Conservation (phyloP, 2,329 filamentous ascomycete genomes). For the Botryotinia calthae region DNA sequence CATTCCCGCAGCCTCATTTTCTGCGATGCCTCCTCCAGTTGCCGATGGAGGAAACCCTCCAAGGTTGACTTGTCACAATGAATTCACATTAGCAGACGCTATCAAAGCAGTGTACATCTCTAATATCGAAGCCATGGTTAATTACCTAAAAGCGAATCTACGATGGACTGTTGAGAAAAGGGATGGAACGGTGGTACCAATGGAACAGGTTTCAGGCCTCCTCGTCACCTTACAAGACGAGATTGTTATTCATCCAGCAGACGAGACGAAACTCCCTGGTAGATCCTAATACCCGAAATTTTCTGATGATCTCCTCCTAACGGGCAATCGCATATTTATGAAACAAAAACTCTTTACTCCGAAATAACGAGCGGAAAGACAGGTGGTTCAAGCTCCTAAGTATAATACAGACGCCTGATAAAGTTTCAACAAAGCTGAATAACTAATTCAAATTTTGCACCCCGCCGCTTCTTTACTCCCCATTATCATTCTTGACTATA, state of each 20-base stretch:
- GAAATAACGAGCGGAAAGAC: constrained; percentile 23
- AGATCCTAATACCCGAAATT: neutral
- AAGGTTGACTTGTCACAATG: constrained; percentile 29
- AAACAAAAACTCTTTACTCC: constrained; percentile 28
- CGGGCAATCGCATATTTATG: constrained; percentile 13
- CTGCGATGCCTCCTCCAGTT: neutral
- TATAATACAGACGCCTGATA: neutral
- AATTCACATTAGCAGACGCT: constrained; percentile 26
- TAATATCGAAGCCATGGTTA: constrained; percentile 22
- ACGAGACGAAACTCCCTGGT: constrained; percentile 28
- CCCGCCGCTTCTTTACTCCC: neutral
- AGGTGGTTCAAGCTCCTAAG: neutral
- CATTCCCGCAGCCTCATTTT: neutral
- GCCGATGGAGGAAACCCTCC: constrained; percentile 16
- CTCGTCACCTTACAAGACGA: constrained; percentile 30
- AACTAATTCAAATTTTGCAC: neutral
- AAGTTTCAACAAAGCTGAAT: neutral
- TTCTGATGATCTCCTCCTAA: neutral
- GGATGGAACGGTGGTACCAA: constrained; percentile 10
- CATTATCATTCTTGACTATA: neutral
- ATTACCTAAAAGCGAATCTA: constrained; percentile 30
- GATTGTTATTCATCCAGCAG: constrained; percentile 23
- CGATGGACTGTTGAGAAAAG: constrained; percentile 32
- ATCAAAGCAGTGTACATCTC: constrained; percentile 21
- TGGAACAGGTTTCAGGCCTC: constrained; percentile 23